Evolutionary conservation across 1,284 basidiomycete genomes (phyloP).

Genomic region (Papiliotrema terrestris): DNA sequence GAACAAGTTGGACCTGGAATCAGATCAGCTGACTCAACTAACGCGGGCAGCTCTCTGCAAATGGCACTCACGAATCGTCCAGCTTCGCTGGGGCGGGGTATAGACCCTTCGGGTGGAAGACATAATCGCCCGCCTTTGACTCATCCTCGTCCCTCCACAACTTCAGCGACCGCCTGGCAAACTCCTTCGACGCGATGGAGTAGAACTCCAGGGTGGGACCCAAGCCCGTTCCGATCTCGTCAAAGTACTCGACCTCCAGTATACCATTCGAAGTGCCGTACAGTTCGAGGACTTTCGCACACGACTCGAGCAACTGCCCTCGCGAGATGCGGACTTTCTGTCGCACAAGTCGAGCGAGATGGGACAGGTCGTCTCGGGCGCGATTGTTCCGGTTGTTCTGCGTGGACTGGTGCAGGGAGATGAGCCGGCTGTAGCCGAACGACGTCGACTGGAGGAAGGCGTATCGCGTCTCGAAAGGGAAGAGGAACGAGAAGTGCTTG

Average conservation of each 20-base stretch:
- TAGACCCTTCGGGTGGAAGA: conserved; percentile 76
- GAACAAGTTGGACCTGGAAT: conserved; percentile 54
- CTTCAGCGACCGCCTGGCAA: conserved; percentile 78
- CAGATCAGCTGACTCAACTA: conserved; percentile 8
- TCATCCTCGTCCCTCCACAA: conserved; percentile 86
- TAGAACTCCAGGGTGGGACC: conserved; percentile 99
- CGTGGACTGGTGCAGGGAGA: conserved; percentile 83
- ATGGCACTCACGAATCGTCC: conserved; percentile 50
- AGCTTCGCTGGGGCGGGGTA: conserved; percentile 79
- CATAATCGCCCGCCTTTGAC: conserved; percentile 61
- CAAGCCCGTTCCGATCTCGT: conserved; percentile 96
- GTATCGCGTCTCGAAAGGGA: conserved; percentile 96
- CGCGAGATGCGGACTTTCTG: conserved; percentile 97
- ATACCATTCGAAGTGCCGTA: conserved; percentile 86
- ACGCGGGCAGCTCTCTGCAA: not conserved
- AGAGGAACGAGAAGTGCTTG: conserved; percentile 93
- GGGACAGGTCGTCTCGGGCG: conserved; percentile 84
- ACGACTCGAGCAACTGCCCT: conserved; percentile 91
- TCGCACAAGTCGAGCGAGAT: conserved; percentile 84
- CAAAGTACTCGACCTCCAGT: conserved; percentile 97
- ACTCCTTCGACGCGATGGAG: conserved; percentile 87
- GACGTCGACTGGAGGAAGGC: conserved; percentile 95
- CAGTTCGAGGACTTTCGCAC: conserved; percentile 94
- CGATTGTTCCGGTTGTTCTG: conserved; percentile 66
- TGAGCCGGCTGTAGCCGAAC: conserved; percentile 92